Percentiles rank a stretch among this genome's conserved stretches.
These are phyloP conservation scores for Heliosperma pusillum DNA, from an alignment of 148 eudicot genomes.

Conservation along the genomic window DNA sequence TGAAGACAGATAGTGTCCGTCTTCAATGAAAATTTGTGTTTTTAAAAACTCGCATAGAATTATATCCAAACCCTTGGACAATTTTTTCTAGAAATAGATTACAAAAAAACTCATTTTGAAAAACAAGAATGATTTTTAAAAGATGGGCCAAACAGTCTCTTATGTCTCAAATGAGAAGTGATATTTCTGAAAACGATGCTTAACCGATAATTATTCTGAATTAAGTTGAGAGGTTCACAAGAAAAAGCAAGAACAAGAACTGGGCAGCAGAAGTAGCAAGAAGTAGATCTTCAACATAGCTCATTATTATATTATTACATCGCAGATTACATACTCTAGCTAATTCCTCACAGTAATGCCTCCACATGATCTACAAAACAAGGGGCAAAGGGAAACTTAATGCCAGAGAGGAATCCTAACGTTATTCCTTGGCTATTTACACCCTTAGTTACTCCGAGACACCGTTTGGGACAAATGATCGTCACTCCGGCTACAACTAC, in stretches of 20 bases:
- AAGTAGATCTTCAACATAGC: not conserved
- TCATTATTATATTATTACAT: not conserved
- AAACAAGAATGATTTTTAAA: too few relatives aligned
- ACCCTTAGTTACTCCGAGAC: conserved; percentile 12
- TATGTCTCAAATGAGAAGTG: too few relatives aligned
- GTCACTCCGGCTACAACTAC: not conserved
- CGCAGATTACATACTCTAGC: conserved; percentile 2
- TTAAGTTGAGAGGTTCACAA: not conserved
- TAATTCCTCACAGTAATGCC: conserved; percentile 19
- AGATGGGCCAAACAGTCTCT: too few relatives aligned
- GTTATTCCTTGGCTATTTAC: conserved; percentile 18
- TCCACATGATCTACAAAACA: conserved; percentile 20
- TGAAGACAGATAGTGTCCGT: too few relatives aligned
- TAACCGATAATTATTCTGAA: not conserved
- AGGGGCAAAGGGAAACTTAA: conserved; percentile 20
- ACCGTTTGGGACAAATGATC: not conserved
- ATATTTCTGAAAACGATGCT: too few relatives aligned
- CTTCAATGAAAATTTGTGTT: too few relatives aligned
- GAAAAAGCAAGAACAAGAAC: not conserved
- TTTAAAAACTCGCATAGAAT: too few relatives aligned
- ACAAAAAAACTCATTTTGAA: too few relatives aligned
- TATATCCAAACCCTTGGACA: too few relatives aligned
- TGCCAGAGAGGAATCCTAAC: conserved; percentile 8
- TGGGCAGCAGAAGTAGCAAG: conserved; percentile 12
- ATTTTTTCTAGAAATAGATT: too few relatives aligned